Base-by-base conservation (phyloP, 2,329 filamentous ascomycete species). In the Aspergillus pseudonomiae region DNA sequence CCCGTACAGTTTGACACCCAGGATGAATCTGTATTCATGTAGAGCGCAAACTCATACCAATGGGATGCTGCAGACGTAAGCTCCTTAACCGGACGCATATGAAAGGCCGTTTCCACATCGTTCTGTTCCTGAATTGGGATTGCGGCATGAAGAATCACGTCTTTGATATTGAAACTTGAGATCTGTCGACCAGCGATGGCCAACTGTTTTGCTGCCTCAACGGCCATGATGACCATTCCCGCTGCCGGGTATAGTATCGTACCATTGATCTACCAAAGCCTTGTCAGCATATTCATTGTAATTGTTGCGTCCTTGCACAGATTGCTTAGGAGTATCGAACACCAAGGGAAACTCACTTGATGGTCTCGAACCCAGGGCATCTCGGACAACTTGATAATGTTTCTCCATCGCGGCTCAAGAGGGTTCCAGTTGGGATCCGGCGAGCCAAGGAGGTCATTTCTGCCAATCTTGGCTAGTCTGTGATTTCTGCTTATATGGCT, bases 1-100 rank as follows among this genome's bases (percentile, higher is more conserved):
- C 63, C 63, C 0, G 63, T 43, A 48, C 63, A 60, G 28, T 61
- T 61, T 24, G 60, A 54, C 2, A 65, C 34, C 61, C 57, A 65
- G 1, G 30, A 26, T 2, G 30, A 54, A 34, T 53, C 48, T 14
- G 50, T 46, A 32, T 61, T 55, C 16, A 36, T 39, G 26, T 55
- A 65, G n/a, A 65, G 43, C 4, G 39, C 54, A 32, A 60, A 65
- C 4, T 63, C 48, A 24, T 50, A 63, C 63, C 52, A 65, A 1
- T 43, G 54, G 2, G 63, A 54, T 5, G 19, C 12, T 28, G 60
- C 60, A 6, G 61, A 45, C 11, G n/a, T 58, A n/a, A 21, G 34
- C 10, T 46, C 52, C 6, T 50, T 60, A 1, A 28, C 12, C 6
- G 53, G 60, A 10, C 10, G 24, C 41, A 62, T 43, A 43, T 53